phyloP scores from a whole-genome alignment of 2,329 filamentous ascomycete species.

The Polytolypa hystricis region DNA sequence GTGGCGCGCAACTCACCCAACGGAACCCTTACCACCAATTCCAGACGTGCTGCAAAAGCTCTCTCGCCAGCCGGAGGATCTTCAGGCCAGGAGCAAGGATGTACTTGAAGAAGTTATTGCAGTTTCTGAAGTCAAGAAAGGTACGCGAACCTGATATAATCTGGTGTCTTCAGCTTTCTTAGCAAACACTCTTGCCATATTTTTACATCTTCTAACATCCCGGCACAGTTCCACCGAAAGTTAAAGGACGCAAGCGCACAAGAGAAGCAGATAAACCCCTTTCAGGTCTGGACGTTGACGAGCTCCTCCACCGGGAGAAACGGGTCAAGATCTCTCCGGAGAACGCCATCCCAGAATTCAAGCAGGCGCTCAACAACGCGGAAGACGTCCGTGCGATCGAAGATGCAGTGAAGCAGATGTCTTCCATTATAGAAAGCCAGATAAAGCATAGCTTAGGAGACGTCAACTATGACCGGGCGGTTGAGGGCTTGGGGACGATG shows the following conservation, averaged over 20 bases:
- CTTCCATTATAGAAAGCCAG: conserved; percentile 54
- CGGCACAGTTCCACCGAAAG: conserved; percentile 60
- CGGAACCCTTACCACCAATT: conserved; percentile 50
- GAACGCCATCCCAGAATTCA: conserved; percentile 86
- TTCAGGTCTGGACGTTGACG: conserved; percentile 79
- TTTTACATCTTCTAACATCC: conserved; percentile 2
- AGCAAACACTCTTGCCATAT: conserved; percentile 10
- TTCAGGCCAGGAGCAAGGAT: conserved; percentile 49
- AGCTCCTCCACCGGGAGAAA: conserved; percentile 55
- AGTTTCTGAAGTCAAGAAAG: conserved; percentile 72
- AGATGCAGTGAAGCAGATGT: conserved; percentile 64
- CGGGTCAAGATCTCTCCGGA: conserved; percentile 46
- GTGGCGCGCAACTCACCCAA: conserved; percentile 65
- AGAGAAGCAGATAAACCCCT: conserved; percentile 67
- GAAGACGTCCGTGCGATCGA: conserved; percentile 52
- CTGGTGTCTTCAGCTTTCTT: conserved; percentile 14
- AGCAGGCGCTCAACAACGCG: conserved; percentile 57
- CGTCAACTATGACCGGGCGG: conserved; percentile 58
- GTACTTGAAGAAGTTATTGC: conserved; percentile 54
- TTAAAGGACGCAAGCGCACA: conserved; percentile 57
- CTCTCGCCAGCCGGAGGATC: conserved; percentile 57
- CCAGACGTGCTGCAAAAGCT: conserved; percentile 59
- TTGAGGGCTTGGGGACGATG: conserved; percentile 68
- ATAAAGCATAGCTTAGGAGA: conserved; percentile 66
- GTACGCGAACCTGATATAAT: too few species aligned